These are phyloP conservation scores for Apiospora pterosperma DNA, from an alignment of 2,329 filamentous ascomycete species.

Conservation along the genomic window DNA sequence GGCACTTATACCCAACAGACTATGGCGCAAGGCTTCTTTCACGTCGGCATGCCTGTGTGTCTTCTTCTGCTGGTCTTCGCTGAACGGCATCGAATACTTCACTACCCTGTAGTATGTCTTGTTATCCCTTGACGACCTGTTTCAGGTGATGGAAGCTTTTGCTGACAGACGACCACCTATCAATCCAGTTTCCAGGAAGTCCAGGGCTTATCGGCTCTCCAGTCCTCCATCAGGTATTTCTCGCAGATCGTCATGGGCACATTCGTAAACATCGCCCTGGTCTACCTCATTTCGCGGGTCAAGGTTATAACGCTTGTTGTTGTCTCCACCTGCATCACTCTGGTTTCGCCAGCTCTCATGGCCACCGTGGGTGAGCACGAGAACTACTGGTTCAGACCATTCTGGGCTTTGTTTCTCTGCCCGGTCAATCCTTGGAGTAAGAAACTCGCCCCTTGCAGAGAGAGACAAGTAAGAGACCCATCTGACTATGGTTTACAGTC, in stretches of 20 bases:
- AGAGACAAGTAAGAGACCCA: neutral
- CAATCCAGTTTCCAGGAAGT: slow-evolving; percentile 39
- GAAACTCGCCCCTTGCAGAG: neutral
- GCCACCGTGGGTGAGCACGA: slow-evolving; percentile 43
- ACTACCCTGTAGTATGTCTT: slow-evolving; percentile 35
- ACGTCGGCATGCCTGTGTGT: slow-evolving; percentile 46
- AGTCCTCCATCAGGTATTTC: slow-evolving; percentile 38
- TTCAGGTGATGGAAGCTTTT: neutral
- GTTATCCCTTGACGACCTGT: neutral
- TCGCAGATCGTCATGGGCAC: slow-evolving; percentile 43
- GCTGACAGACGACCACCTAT: neutral
- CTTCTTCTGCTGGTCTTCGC: slow-evolving; percentile 36
- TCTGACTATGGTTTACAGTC: slow-evolving; percentile 23
- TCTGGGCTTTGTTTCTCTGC: slow-evolving; percentile 40
- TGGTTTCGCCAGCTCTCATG: slow-evolving; percentile 50
- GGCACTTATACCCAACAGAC: slow-evolving; percentile 52
- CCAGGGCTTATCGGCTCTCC: slow-evolving; percentile 34
- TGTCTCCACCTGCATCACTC: slow-evolving; percentile 38
- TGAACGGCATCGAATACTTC: slow-evolving; percentile 42
- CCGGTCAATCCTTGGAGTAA: slow-evolving; percentile 41
- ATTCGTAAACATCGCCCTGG: slow-evolving; percentile 38
- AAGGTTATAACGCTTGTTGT: slow-evolving; percentile 35
- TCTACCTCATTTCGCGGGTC: slow-evolving; percentile 35
- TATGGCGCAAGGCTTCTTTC: slow-evolving; percentile 54
- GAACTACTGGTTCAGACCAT: slow-evolving; percentile 47